Conservation (phyloP, 2,329 filamentous ascomycete species). For the Colletotrichum eremochloae region DNA sequence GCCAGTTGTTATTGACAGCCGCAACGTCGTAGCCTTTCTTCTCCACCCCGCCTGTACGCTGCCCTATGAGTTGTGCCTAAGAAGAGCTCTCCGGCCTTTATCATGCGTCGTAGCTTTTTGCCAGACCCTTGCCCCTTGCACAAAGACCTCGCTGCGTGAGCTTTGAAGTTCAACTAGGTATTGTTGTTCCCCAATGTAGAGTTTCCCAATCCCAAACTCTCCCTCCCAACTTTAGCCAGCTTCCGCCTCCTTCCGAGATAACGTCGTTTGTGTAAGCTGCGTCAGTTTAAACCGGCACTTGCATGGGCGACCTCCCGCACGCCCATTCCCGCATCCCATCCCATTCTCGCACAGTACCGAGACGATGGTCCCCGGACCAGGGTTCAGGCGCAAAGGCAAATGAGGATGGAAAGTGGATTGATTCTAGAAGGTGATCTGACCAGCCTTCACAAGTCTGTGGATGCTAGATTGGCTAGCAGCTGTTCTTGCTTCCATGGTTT, state of each 20-base stretch:
- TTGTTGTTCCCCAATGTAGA: slow-evolving; percentile 21
- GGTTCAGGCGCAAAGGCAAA: slow-evolving; percentile 10
- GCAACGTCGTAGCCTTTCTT: neutral
- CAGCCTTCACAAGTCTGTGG: slow-evolving; percentile 22
- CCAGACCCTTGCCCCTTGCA: neutral
- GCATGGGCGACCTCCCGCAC: slow-evolving; percentile 1
- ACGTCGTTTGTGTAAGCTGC: neutral
- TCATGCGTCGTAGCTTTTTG: slow-evolving; percentile 22
- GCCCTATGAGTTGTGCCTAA: neutral
- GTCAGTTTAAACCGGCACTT: neutral
- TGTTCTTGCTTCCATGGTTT: neutral
- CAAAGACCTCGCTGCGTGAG: slow-evolving; percentile 1
- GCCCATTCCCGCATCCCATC: slow-evolving; percentile 2
- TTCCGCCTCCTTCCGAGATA: neutral
- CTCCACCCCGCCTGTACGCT: slow-evolving; percentile 1
- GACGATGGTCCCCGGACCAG: slow-evolving; percentile 8
- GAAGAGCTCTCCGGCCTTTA: slow-evolving; percentile 12
- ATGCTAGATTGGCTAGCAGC: slow-evolving; percentile 23
- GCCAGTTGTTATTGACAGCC: neutral
- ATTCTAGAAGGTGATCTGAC: slow-evolving; percentile 34
- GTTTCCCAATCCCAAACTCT: slow-evolving; percentile 40
- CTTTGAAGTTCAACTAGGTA: slow-evolving; percentile 1
- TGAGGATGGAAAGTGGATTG: slow-evolving; percentile 16
- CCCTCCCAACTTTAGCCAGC: slow-evolving; percentile 21
- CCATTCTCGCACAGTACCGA: slow-evolving; percentile 1